These are phyloP conservation scores for Gossypium aridum DNA, from an alignment of 441 rosid species.

Conservation along the genomic window DNA sequence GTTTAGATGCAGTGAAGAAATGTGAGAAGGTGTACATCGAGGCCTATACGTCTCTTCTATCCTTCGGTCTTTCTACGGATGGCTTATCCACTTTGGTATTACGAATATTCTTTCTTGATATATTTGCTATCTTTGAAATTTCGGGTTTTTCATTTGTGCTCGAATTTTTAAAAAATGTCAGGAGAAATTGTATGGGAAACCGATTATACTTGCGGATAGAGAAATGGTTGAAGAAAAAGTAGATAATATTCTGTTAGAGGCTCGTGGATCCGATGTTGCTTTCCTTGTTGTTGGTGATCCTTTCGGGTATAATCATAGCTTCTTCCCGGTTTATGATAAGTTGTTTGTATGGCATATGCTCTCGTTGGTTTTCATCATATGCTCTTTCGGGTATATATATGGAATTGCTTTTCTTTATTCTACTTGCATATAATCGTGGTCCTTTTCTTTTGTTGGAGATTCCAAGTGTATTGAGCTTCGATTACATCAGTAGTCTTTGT, in stretches of 20 bases:
- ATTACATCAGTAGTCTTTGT: not conserved
- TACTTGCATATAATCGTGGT: not conserved
- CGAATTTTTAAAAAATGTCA: constrained; percentile 9
- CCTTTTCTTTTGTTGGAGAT: not conserved
- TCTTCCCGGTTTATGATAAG: not conserved
- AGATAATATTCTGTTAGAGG: constrained; percentile 50
- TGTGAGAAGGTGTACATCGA: constrained; percentile 81
- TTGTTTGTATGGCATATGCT: not conserved
- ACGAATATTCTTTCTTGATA: not conserved
- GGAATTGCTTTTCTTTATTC: not conserved
- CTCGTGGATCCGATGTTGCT: constrained; percentile 48
- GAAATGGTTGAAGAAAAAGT: constrained; percentile 91
- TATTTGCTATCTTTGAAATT: not conserved
- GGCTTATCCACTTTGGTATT: constrained; percentile 75
- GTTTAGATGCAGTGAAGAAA: constrained; percentile 69
- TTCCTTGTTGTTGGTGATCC: constrained; percentile 95
- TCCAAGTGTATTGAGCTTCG: not conserved
- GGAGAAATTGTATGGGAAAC: constrained; percentile 72
- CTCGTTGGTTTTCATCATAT: not conserved
- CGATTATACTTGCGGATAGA: constrained; percentile 71
- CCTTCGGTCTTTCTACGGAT: constrained; percentile 68
- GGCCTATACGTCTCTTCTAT: constrained; percentile 92
- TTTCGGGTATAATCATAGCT: constrained; percentile 46
- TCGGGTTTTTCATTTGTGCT: not conserved
- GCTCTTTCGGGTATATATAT: not conserved